Evolutionary conservation across 441 rosid genomes (phyloP).

Genomic region (Erodium texanum): DNA sequence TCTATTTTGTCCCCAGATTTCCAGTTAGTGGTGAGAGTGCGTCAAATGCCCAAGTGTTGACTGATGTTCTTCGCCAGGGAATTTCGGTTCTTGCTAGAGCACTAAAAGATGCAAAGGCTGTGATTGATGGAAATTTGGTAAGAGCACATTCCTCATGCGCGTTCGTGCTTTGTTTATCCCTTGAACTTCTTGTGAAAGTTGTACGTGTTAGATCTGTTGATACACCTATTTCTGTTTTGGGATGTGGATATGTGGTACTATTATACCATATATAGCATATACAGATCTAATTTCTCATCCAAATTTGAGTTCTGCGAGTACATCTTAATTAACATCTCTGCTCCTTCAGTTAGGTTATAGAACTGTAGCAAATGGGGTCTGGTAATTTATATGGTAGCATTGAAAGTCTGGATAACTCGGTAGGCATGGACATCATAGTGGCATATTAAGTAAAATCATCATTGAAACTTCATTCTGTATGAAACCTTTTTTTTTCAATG

Average conservation of each 20-base stretch:
- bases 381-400: background rate
- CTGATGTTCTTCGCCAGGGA: conserved; percentile 53
- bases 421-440: background rate
- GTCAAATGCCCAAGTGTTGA: conserved; percentile 20
- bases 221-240: background rate
- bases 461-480: background rate
- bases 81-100: conserved; percentile 51
- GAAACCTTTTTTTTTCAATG: background rate
- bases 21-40: background rate
- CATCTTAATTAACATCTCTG: background rate
- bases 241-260: background rate
- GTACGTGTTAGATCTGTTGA: background rate
- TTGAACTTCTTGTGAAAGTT: background rate
- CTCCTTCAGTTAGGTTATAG: background rate
- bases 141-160: conserved; percentile 12
- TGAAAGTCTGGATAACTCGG: background rate
- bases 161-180: background rate
- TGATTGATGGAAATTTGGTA: conserved; percentile 79
- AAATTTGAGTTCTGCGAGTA: background rate
- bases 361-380: background rate
- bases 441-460: background rate
- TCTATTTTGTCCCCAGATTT: background rate
- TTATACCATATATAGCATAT: background rate
- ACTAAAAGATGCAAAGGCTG: conserved; percentile 56
- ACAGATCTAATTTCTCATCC: background rate